phyloP scores from a whole-genome alignment of 2,329 filamentous ascomycete genomes.

The Botrytis medusae region DNA sequence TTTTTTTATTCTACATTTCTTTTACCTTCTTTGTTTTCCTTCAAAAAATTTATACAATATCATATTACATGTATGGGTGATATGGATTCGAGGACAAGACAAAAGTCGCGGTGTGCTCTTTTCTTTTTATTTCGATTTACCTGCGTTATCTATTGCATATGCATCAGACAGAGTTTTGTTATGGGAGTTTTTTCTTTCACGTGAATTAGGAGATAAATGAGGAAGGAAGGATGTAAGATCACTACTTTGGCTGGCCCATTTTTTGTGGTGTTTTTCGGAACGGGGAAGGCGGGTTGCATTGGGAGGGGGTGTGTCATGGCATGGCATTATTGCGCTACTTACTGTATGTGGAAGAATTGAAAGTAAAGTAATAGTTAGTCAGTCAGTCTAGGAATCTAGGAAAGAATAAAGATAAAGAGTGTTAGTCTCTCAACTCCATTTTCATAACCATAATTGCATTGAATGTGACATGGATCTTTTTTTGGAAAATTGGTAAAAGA shows the following conservation, averaged over 20 bases:
- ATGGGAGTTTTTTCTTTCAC: background rate
- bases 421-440: background rate
- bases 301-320: background rate
- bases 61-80: conserved; percentile 5
- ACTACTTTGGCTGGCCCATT: conserved; percentile 12
- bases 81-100: background rate
- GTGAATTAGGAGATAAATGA: background rate
- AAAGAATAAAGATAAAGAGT: conserved; percentile 7
- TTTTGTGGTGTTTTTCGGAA: background rate
- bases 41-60: conserved; percentile 3
- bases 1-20: conserved; percentile 2
- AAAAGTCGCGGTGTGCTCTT: conserved; percentile 10
- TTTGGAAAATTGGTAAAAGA: background rate
- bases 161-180: conserved; percentile 4
- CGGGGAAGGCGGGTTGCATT: background rate
- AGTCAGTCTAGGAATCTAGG: conserved; percentile 2
- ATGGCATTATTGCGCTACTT: conserved; percentile 3
- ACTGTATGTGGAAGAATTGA: conserved; percentile 1
- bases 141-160: conserved; percentile 7
- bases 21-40: background rate
- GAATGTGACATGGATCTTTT: background rate
- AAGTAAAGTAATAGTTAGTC: conserved; percentile 1
- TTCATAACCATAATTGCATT: background rate
- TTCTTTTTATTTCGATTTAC: background rate
- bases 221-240: conserved; percentile 3